phyloP scores from a whole-genome alignment of 2,329 filamentous ascomycete species.

The Dothistroma pini region DNA sequence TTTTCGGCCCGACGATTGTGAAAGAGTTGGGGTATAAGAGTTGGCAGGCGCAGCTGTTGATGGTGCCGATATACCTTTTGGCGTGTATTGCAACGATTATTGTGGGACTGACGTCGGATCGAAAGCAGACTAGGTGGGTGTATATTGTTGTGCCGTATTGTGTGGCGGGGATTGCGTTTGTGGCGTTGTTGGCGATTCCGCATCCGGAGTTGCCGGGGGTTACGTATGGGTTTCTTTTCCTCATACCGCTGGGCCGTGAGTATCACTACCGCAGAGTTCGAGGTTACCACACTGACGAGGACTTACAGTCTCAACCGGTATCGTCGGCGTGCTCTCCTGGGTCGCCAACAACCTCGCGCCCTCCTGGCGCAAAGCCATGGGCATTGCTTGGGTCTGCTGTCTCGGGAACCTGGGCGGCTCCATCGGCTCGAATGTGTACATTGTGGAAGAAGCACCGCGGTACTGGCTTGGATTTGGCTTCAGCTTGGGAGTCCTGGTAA shows the following conservation, averaged over 20 bases:
- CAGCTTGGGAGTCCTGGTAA: conserved; percentile 20
- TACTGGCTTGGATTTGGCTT: conserved; percentile 22
- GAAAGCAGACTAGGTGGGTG: conserved; percentile 17
- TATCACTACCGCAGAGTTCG: conserved; percentile 47
- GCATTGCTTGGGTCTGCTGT: conserved; percentile 12
- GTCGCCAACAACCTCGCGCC: conserved; percentile 52
- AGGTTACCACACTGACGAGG: background rate
- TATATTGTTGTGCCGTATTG: conserved; percentile 21
- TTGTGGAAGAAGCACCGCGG: conserved; percentile 13
- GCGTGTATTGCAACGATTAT: conserved; percentile 25
- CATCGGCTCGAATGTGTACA: conserved; percentile 21
- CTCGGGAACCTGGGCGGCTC: conserved; percentile 22
- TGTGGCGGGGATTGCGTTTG: conserved; percentile 24
- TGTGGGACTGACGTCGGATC: conserved; percentile 20
- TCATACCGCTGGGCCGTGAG: conserved; percentile 53
- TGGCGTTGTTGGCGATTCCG: conserved; percentile 40
- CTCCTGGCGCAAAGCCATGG: conserved; percentile 34
- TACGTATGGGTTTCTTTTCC: conserved; percentile 53
- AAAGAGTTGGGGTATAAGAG: conserved; percentile 43
- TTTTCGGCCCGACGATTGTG: conserved; percentile 56
- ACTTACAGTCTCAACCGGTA: conserved; percentile 14
- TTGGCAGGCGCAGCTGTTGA: conserved; percentile 42
- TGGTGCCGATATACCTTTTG: conserved; percentile 43
- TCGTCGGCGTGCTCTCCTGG: conserved; percentile 43
- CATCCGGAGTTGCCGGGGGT: conserved; percentile 38